Evolutionary conservation across 345 rosid genomes (phyloP).

Genomic region (Limnanthes douglasii): DNA sequence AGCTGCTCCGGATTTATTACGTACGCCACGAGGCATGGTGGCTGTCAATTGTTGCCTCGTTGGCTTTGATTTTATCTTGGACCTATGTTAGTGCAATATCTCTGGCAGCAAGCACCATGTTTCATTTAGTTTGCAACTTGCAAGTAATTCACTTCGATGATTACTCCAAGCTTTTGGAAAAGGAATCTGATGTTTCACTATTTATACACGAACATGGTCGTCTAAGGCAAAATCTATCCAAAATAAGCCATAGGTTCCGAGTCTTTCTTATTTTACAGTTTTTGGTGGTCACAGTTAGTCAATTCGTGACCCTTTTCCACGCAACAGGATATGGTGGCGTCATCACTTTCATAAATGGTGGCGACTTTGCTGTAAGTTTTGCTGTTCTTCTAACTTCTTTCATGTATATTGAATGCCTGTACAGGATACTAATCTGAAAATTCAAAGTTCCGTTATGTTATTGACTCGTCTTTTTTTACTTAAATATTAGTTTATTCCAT

Average conservation of each 20-base stretch:
- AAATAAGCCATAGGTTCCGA: constrained; percentile 93
- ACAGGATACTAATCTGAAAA: no score
- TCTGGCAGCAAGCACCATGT: constrained; percentile 61
- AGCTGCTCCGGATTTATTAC: constrained; percentile 33
- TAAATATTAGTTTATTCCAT: not conserved
- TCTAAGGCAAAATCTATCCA: constrained; percentile 61
- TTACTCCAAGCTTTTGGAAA: constrained; percentile 52
- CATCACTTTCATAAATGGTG: constrained; percentile 53
- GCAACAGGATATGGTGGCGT: constrained; percentile 55
- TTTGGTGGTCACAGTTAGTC: constrained; percentile 63
- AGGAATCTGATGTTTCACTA: constrained; percentile 44
- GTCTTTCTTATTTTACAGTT: constrained; percentile 72
- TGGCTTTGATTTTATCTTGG: constrained; percentile 58
- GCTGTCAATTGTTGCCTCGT: constrained; percentile 40
- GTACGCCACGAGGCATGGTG: constrained; percentile 45
- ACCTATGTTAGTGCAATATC: constrained; percentile 49
- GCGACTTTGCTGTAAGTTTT: constrained; percentile 77
- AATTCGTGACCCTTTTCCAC: constrained; percentile 58
- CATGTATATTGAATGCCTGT: no score
- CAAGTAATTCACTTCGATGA: constrained; percentile 88
- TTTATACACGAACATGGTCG: constrained; percentile 67
- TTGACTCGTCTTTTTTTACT: no score
- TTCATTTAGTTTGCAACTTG: constrained; percentile 81
- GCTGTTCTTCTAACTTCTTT: constrained; percentile 1
- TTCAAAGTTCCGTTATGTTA: no score